Evolutionary conservation across 2,329 filamentous ascomycete species (phyloP).

Genomic region (Aspergillus viridinutans): DNA sequence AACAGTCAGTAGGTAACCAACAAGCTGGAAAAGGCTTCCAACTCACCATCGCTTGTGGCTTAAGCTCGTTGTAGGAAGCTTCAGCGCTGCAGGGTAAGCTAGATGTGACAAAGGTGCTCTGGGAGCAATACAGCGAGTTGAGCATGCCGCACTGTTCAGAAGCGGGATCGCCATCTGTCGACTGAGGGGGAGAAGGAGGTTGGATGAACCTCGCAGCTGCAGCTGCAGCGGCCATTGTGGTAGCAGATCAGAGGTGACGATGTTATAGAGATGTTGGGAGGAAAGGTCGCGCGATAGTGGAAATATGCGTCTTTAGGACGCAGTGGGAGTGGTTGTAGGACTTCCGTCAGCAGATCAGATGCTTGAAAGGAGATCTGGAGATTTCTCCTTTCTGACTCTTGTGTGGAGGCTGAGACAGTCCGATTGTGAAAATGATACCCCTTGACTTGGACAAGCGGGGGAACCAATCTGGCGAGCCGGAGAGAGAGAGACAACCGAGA

Average conservation of each 20-base stretch:
- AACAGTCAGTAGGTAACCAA: not conserved
- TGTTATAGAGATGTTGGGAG: not conserved
- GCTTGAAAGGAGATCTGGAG: not conserved
- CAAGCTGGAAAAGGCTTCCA: not conserved
- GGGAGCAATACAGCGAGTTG: conserved; percentile 8
- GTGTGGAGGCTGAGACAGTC: not conserved
- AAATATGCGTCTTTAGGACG: not conserved
- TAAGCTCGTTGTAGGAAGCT: conserved; percentile 5
- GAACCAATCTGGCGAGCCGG: not conserved
- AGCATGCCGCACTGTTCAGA: conserved; percentile 15
- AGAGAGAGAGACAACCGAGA: not conserved
- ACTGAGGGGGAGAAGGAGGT: conserved; percentile 29
- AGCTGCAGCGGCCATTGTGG: conserved; percentile 7
- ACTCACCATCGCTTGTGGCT: conserved; percentile 20
- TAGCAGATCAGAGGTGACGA: not conserved
- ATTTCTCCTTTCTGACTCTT: not conserved
- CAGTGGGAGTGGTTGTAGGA: not conserved
- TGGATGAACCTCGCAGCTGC: conserved; percentile 13
- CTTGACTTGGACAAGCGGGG: not conserved
- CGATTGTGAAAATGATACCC: not conserved
- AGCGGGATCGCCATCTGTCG: conserved; percentile 19
- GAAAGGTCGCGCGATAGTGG: not conserved
- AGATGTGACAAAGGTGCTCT: conserved; percentile 4
- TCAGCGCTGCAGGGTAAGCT: conserved; percentile 5
- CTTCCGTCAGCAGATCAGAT: no score